Conservation (phyloP, 2,329 filamentous ascomycete species). For the Fusarium piperis region DNA sequence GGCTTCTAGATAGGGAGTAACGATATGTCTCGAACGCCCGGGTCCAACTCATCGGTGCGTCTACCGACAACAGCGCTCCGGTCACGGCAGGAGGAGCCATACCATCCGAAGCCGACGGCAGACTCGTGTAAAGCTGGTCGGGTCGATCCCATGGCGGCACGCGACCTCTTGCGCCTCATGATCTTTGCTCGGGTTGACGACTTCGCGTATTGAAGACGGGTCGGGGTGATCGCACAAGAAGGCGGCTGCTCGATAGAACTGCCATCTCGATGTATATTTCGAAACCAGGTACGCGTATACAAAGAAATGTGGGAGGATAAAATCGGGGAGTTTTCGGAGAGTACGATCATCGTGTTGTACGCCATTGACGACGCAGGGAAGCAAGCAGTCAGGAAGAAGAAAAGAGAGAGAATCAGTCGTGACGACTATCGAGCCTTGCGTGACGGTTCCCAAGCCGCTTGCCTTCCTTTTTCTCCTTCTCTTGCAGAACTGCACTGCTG, state of each 20-base stretch:
- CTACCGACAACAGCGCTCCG: neutral
- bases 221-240: constrained; percentile 42
- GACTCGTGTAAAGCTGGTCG: constrained; percentile 43
- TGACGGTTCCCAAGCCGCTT: constrained; percentile 13
- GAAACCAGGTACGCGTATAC: constrained; percentile 54
- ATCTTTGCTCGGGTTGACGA: constrained; percentile 56
- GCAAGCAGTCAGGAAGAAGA: constrained; percentile 8
- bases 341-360: constrained; percentile 49
- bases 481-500: neutral
- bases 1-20: neutral
- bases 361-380: constrained; percentile 26
- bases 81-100: constrained; percentile 51
- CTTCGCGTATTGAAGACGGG: constrained; percentile 49
- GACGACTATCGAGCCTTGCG: constrained; percentile 14
- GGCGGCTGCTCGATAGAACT: constrained; percentile 52
- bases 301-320: constrained; percentile 33
- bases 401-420: constrained; percentile 9
- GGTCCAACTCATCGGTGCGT: neutral
- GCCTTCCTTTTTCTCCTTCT: neutral
- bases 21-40: neutral
- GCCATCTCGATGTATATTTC: constrained; percentile 56
- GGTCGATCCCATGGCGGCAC: constrained; percentile 50
- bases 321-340: constrained; percentile 42
- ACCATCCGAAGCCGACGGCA: constrained; percentile 42
- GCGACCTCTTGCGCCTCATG: constrained; percentile 49